Evolutionary conservation across 2,329 filamentous ascomycete species (phyloP).

Genomic region (Leptographium wingfieldii): DNA sequence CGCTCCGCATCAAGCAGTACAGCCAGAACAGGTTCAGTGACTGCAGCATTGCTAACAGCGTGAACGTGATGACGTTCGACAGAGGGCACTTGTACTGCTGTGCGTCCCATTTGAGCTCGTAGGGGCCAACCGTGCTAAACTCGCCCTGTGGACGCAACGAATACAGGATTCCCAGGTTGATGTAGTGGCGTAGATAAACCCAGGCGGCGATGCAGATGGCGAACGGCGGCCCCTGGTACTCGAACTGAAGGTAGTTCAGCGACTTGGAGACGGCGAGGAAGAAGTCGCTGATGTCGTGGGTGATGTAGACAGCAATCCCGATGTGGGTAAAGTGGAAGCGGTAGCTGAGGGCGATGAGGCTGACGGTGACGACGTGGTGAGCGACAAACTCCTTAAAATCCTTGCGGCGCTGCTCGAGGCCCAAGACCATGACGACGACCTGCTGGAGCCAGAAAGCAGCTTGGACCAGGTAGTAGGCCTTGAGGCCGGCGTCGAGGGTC

Average conservation of each 20-base stretch:
- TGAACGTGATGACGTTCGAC: conserved; percentile 52
- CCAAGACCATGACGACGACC: conserved; percentile 72
- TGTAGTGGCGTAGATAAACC: conserved; percentile 80
- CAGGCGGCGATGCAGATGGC: conserved; percentile 68
- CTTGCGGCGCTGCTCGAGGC: conserved; percentile 85
- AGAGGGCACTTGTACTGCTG: conserved; percentile 67
- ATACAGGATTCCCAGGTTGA: conserved; percentile 66
- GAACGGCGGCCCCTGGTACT: conserved; percentile 70
- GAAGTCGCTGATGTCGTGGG: conserved; percentile 89
- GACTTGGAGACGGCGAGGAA: conserved; percentile 90
- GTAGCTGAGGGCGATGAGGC: conserved; percentile 76
- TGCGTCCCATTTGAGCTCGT: conserved; percentile 61
- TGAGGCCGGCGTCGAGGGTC: conserved; percentile 68
- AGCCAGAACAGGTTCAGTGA: conserved; percentile 73
- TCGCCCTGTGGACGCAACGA: conserved; percentile 53
- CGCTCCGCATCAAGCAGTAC: conserved; percentile 63
- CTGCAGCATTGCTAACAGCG: conserved; percentile 54
- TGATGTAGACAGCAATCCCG: conserved; percentile 84
- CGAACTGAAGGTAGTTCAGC: conserved; percentile 77
- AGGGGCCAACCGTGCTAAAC: conserved; percentile 62
- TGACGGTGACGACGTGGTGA: conserved; percentile 80
- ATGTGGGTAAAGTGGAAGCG: conserved; percentile 96
- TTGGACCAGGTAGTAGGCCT: conserved; percentile 92
- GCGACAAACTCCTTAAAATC: conserved; percentile 89
- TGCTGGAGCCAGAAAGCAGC: conserved; percentile 94